Conservation (phyloP, 2,329 filamentous ascomycete species). For the Fusarium nelsonii region DNA sequence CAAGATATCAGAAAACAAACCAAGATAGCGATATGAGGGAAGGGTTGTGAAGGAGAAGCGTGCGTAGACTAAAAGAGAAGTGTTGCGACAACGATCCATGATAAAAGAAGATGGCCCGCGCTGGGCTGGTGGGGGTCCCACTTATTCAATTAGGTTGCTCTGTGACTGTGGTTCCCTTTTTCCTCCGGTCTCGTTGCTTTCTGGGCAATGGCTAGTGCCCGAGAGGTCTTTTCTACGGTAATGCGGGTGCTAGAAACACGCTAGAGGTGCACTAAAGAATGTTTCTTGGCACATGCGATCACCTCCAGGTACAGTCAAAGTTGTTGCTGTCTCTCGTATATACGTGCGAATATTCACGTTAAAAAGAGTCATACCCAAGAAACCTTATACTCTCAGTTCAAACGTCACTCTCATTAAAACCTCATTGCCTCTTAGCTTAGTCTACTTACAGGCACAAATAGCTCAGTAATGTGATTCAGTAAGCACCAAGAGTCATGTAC, state of each 20-base stretch:
- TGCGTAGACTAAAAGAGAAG: slow-evolving; percentile 36
- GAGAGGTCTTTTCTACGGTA: slow-evolving; percentile 14
- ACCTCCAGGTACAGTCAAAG: slow-evolving; percentile 14
- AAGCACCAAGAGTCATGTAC: slow-evolving; percentile 22
- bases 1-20: slow-evolving; percentile 29
- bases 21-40: slow-evolving; percentile 29
- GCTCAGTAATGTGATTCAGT: slow-evolving; percentile 5
- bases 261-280: slow-evolving; percentile 38
- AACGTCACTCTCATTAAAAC: slow-evolving; percentile 1
- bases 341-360: slow-evolving; percentile 14
- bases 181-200: slow-evolving; percentile 26
- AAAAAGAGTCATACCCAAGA: background rate
- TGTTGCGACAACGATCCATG: slow-evolving; percentile 47
- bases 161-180: slow-evolving; percentile 2
- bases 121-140: slow-evolving; percentile 46
- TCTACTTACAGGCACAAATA: background rate
- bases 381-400: background rate
- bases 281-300: slow-evolving; percentile 33
- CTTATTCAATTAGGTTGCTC: slow-evolving; percentile 19
- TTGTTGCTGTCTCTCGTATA: background rate
- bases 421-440: background rate
- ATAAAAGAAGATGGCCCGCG: slow-evolving; percentile 46
- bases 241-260: slow-evolving; percentile 39
- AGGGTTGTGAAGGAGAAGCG: slow-evolving; percentile 40
- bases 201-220: slow-evolving; percentile 21